Evolutionary conservation across 192 early-diverging fungal genomes (phyloP).

Genomic region (Coemansia sp.): DNA sequence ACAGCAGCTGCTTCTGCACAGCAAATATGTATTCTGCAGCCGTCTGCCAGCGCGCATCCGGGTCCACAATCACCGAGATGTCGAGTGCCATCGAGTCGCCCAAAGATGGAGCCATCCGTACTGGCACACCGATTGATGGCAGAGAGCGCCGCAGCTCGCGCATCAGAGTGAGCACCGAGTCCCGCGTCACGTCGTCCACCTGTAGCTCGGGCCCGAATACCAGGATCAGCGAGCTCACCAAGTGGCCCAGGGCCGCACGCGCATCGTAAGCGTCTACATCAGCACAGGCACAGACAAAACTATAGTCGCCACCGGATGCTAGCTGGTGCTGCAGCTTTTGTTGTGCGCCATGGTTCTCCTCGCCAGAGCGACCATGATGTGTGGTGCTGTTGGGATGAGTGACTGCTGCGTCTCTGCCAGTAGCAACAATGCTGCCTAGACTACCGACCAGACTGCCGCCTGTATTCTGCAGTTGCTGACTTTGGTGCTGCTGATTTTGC

Average conservation of each 20-base stretch:
- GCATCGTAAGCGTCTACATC: slow-evolving; percentile 55
- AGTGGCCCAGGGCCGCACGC: slow-evolving; percentile 67
- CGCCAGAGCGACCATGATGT: slow-evolving; percentile 19
- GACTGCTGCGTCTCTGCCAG: slow-evolving; percentile 56
- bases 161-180: slow-evolving; percentile 74
- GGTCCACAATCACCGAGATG: slow-evolving; percentile 16
- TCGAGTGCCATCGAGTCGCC: background rate
- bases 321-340: background rate
- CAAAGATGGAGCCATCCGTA: background rate
- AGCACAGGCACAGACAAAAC: slow-evolving; percentile 52
- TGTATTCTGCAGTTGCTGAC: too few relatives aligned
- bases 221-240: slow-evolving; percentile 85
- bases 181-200: slow-evolving; percentile 64
- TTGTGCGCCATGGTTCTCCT: slow-evolving; percentile 8
- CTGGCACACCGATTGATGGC: slow-evolving; percentile 7
- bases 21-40: slow-evolving; percentile 27
- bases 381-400: slow-evolving; percentile 53
- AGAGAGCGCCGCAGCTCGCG: slow-evolving; percentile 74
- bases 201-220: slow-evolving; percentile 92
- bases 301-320: slow-evolving; percentile 4
- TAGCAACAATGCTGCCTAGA: slow-evolving; percentile 62
- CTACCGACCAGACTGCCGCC: slow-evolving; percentile 33
- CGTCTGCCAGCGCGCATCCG: slow-evolving; percentile 39
- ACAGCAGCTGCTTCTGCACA: slow-evolving; percentile 37
- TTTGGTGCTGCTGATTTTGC: too few relatives aligned